A percentile compares a stretch with the other conserved stretches of the same genome.
phyloP scores from a whole-genome alignment of 371 early-diverging fungal species.

The Lichtheimia ramosa region DNA sequence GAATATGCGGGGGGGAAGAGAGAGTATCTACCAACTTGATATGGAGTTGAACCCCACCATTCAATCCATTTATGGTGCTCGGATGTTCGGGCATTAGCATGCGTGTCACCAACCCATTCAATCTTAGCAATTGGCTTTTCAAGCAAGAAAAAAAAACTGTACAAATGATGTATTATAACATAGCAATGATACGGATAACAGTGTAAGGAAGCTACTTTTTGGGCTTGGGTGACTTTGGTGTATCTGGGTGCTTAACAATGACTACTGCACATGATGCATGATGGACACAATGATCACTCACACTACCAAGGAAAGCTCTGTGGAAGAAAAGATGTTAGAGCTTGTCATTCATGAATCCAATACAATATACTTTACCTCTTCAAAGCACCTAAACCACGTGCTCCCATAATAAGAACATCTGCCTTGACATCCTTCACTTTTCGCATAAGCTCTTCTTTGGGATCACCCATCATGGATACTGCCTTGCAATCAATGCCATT shows the following conservation, averaged over 20 bases:
- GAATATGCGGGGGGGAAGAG: too few species aligned
- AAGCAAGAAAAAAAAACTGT: too few species aligned
- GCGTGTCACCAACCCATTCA: too few species aligned
- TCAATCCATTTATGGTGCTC: too few species aligned
- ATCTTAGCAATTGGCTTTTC: too few species aligned
- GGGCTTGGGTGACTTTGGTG: too few species aligned
- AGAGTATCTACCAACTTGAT: too few species aligned
- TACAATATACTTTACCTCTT: constrained; percentile 31
- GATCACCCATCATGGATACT: constrained; percentile 59
- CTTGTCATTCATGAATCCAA: not conserved
- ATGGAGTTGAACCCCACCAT: too few species aligned
- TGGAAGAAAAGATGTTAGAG: not conserved
- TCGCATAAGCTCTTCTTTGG: constrained; percentile 52
- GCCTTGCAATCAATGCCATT: constrained; percentile 55
- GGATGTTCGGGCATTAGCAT: too few species aligned
- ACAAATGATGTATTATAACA: too few species aligned
- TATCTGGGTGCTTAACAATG: constrained; percentile 28
- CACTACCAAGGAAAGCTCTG: constrained; percentile 53
- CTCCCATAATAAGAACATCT: constrained; percentile 59
- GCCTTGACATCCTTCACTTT: constrained; percentile 53
- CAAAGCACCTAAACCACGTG: constrained; percentile 52
- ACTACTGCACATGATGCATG: constrained; percentile 48
- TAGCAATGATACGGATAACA: too few species aligned
- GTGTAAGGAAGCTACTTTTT: too few species aligned
- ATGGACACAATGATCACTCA: constrained; percentile 54